Conservation (phyloP, 2,329 filamentous ascomycete species). For the Fusarium abutilonis region DNA sequence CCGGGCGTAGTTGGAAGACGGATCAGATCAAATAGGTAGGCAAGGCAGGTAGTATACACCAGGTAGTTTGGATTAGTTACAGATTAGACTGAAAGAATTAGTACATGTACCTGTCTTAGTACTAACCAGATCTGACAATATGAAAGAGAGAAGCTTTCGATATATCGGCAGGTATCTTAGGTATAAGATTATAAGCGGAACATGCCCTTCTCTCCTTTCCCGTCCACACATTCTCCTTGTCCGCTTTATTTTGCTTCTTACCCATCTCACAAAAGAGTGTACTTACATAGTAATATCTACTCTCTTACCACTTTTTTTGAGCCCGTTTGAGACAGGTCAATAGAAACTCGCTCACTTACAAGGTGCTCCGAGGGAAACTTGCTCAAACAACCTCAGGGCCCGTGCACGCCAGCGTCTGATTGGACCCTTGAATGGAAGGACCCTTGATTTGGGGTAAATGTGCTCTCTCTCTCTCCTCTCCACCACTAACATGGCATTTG, state of each 20-base stretch:
- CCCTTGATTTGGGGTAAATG: slow-evolving; percentile 34
- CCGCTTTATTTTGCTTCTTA: slow-evolving; percentile 12
- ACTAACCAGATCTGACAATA: neutral
- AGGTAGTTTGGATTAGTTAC: neutral
- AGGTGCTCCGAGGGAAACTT: slow-evolving; percentile 45
- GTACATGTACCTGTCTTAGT: too few species aligned
- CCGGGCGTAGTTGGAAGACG: neutral
- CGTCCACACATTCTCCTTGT: neutral
- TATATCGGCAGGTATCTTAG: neutral
- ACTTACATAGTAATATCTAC: neutral
- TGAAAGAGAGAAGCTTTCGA: neutral
- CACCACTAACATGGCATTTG: slow-evolving; percentile 22
- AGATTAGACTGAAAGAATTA: too few species aligned
- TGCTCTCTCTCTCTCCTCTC: slow-evolving; percentile 15
- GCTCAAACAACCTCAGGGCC: slow-evolving; percentile 53
- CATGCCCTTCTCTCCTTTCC: neutral
- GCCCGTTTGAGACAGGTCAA: slow-evolving; percentile 6
- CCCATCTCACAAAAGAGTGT: too few species aligned
- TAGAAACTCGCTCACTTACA: slow-evolving; percentile 30
- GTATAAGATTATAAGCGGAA: neutral
- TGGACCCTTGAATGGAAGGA: slow-evolving; percentile 29
- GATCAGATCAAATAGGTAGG: too few species aligned
- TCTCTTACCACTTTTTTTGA: neutral
- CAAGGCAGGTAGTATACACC: too few species aligned
- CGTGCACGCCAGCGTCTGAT: slow-evolving; percentile 28